Conservation (phyloP, 352 stramenopile species). For the Phytopythium litorale region DNA sequence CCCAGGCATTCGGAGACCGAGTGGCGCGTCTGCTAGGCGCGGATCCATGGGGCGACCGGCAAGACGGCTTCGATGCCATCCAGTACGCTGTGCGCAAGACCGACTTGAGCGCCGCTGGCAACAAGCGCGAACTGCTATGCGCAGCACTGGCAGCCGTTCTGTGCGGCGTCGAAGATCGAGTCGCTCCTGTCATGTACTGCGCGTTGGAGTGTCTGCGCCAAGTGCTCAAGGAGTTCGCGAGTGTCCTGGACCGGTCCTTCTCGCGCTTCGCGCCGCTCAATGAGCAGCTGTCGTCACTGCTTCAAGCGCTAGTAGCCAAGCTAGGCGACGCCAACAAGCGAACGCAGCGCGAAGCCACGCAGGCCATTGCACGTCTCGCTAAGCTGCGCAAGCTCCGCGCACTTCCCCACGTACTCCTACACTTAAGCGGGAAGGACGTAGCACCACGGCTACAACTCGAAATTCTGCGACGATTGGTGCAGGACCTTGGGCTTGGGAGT, state of each 20-base stretch:
- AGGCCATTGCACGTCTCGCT: constrained; percentile 56
- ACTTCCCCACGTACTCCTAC: constrained; percentile 53
- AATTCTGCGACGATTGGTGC: constrained; percentile 49
- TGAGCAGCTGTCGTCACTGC: constrained; percentile 49
- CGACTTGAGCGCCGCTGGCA: constrained; percentile 32
- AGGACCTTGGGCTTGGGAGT: constrained; percentile 40
- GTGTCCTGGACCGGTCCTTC: constrained; percentile 41
- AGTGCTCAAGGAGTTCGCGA: constrained; percentile 63
- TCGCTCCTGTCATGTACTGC: constrained; percentile 82
- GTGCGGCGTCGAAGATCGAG: constrained; percentile 68
- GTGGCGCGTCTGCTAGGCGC: constrained; percentile 60
- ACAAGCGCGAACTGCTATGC: constrained; percentile 56
- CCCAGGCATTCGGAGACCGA: constrained; percentile 60
- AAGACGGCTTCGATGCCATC: constrained; percentile 78
- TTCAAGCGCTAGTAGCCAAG: constrained; percentile 52
- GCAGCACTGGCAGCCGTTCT: constrained; percentile 63
- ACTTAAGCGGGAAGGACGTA: constrained; percentile 60
- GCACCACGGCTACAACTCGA: constrained; percentile 49
- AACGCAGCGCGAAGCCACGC: constrained; percentile 62
- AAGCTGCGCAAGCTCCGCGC: constrained; percentile 59
- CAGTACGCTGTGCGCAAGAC: constrained; percentile 61
- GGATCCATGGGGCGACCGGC: constrained; percentile 75
- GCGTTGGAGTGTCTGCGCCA: constrained; percentile 64
- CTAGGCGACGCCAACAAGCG: constrained; percentile 80
- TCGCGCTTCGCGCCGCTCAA: constrained; percentile 41